Evolutionary conservation across 495 filamentous ascomycete genomes (phyloP).

Genomic region (Pyronema omphalodes): DNA sequence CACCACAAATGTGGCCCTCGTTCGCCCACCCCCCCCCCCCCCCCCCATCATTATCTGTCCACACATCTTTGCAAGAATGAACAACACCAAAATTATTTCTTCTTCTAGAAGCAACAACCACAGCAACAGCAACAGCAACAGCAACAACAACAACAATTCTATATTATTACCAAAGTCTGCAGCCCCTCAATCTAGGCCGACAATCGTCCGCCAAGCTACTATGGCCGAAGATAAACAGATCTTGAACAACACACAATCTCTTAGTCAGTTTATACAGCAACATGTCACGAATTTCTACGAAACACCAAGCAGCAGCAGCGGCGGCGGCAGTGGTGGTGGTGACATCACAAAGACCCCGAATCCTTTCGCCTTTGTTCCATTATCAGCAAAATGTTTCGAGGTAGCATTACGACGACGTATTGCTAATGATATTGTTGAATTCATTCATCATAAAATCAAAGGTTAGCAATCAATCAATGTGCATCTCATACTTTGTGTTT

Average conservation of each 20-base stretch:
- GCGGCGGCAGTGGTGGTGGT: too few species aligned
- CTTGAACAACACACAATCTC: not conserved
- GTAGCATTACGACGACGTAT: not conserved
- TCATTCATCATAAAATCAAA: not conserved
- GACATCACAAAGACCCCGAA: not conserved
- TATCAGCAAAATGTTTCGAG: not conserved
- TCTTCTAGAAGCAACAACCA: not conserved
- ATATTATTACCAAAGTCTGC: not conserved
- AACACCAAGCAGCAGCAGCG: not conserved
- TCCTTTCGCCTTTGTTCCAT: not conserved
- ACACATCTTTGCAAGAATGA: too few species aligned
- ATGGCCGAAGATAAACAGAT: not conserved
- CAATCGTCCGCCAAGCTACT: not conserved
- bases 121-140: not conserved
- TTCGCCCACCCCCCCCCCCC: too few species aligned
- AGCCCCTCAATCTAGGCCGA: too few species aligned
- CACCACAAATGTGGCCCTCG: too few species aligned
- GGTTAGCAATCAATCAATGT: not conserved
- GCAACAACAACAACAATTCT: not conserved
- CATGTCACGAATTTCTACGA: slow-evolving; percentile 1
- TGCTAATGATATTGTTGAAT: not conserved
- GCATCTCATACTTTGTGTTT: not conserved
- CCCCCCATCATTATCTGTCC: too few species aligned
- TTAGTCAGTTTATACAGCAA: not conserved
- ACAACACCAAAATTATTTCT: too few species aligned